phyloP scores from a whole-genome alignment of 352 stramenopile genomes.

The Lagenidium giganteum region DNA sequence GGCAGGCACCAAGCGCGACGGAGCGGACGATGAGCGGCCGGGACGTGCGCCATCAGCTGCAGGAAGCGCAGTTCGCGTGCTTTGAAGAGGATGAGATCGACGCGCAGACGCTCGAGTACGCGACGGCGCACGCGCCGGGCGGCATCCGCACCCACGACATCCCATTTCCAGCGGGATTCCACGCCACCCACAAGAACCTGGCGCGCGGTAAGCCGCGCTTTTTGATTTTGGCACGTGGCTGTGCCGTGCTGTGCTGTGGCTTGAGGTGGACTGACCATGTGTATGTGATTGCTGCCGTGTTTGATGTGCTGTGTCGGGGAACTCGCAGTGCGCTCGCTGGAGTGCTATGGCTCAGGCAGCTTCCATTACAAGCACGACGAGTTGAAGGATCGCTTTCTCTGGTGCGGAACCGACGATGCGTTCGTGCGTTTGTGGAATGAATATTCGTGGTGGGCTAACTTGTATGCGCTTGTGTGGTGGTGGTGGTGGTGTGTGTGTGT shows the following conservation, averaged over 20 bases:
- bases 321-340: conserved; percentile 46
- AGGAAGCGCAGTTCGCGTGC: conserved; percentile 68
- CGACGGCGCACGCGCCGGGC: not conserved
- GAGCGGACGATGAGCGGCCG: no score
- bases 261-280: not conserved
- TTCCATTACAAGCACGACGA: conserved; percentile 74
- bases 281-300: not conserved
- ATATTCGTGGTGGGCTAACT: no score
- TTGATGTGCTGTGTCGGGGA: not conserved
- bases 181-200: no score
- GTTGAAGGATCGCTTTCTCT: conserved; percentile 65
- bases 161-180: conserved; percentile 15
- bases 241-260: not conserved
- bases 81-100: conserved; percentile 57
- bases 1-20: no score
- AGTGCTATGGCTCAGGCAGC: conserved; percentile 57
- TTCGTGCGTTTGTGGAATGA: no score
- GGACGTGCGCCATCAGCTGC: no score
- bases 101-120: not conserved
- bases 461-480: no score
- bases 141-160: conserved; percentile 26
- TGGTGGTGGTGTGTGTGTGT: no score
- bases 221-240: not conserved
- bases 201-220: conserved; percentile 14
- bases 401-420: conserved; percentile 19